These are phyloP conservation scores for Wilhelminamyces savonicus DNA, from an alignment of 805 yeast genomes.

Conservation along the genomic window DNA sequence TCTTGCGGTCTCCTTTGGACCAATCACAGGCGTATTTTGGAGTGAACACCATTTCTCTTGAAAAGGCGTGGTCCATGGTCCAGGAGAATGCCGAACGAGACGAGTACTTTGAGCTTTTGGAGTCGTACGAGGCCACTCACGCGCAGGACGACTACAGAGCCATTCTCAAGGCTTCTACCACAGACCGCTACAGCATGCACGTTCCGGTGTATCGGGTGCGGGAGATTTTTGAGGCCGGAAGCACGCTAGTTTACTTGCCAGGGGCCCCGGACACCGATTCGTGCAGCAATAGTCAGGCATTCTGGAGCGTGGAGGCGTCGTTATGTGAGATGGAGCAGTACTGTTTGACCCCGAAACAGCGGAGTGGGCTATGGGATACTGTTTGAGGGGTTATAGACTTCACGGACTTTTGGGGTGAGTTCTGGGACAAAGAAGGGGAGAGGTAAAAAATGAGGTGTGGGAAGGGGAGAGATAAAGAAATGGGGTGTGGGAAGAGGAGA, in stretches of 20 bases:
- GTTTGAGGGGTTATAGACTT: too few species aligned
- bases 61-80: conserved; percentile 27
- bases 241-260: neutral
- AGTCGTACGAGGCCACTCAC: conserved; percentile 7
- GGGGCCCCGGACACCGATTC: neutral
- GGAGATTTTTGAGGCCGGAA: conserved; percentile 6
- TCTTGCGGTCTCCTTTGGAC: too few species aligned
- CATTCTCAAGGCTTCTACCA: neutral
- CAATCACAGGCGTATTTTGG: conserved; percentile 22
- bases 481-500: too few species aligned
- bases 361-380: conserved; percentile 16
- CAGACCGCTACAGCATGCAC: too few species aligned
- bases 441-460: too few species aligned
- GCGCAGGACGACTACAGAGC: neutral
- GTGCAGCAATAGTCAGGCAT: conserved; percentile 2
- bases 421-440: too few species aligned
- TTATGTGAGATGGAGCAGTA: conserved; percentile 25
- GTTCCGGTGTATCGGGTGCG: conserved; percentile 14
- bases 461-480: too few species aligned
- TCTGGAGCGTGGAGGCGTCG: conserved; percentile 23
- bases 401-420: too few species aligned
- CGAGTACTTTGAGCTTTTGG: conserved; percentile 7
- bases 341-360: conserved; percentile 9
- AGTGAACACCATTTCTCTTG: conserved; percentile 9
- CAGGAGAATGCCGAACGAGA: conserved; percentile 19